phyloP scores from a whole-genome alignment of 1,139 yeast genomes.

The Yamadazyma diospyri region DNA sequence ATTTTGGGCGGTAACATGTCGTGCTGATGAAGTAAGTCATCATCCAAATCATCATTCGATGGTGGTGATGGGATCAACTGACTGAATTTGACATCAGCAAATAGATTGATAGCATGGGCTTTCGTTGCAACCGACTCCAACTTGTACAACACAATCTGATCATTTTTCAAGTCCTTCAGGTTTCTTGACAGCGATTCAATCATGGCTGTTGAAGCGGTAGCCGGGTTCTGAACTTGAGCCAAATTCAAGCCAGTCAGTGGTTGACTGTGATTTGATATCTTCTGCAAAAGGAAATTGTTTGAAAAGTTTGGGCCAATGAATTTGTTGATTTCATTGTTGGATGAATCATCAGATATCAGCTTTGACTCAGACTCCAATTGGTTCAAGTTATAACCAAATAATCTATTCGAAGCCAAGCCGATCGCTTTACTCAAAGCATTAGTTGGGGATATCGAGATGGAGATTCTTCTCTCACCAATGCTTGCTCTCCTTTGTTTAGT shows the following conservation, averaged over 20 bases:
- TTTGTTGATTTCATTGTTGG: not conserved
- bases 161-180: constrained; percentile 19
- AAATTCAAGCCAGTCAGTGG: constrained; percentile 22
- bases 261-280: too few species aligned
- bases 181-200: not conserved
- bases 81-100: constrained; percentile 87
- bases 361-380: constrained; percentile 8
- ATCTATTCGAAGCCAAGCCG: constrained; percentile 80
- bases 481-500: constrained; percentile 42
- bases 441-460: constrained; percentile 78
- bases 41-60: constrained; percentile 42
- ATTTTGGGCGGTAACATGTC: constrained; percentile 58
- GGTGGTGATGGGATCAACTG: constrained; percentile 82
- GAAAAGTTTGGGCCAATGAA: constrained; percentile 28
- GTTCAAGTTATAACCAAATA: constrained; percentile 53
- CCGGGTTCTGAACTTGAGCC: constrained; percentile 5
- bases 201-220: not conserved
- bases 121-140: constrained; percentile 82
- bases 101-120: constrained; percentile 82
- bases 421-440: constrained; percentile 86
- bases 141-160: constrained; percentile 40
- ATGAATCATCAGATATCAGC: constrained; percentile 3
- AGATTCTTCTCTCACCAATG: constrained; percentile 55
- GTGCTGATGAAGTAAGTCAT: constrained; percentile 35
- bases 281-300: constrained; percentile 32